Evolutionary conservation across 2,329 filamentous ascomycete species (phyloP).

Genomic region (Fusarium tricinctum): DNA sequence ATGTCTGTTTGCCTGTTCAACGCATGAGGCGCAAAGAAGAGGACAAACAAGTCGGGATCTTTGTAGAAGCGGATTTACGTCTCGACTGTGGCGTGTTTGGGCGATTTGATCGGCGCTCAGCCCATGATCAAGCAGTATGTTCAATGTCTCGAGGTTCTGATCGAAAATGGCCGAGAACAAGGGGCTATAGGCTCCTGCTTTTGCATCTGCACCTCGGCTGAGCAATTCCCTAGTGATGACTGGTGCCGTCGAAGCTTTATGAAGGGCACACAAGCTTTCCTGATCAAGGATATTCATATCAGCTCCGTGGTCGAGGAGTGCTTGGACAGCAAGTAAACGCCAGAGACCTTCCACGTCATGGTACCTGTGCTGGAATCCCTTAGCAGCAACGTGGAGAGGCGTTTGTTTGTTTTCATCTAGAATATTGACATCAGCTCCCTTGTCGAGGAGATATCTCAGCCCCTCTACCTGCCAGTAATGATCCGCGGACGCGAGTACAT

Average conservation of each 20-base stretch:
- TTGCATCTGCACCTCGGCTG: constrained; percentile 18
- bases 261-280: constrained; percentile 4
- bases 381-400: constrained; percentile 37
- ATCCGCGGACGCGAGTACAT: constrained; percentile 33
- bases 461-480: constrained; percentile 39
- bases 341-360: constrained; percentile 3
- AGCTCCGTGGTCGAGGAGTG: constrained; percentile 40
- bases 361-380: neutral
- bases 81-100: neutral
- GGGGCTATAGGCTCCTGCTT: constrained; percentile 6
- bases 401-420: constrained; percentile 8
- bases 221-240: constrained; percentile 25
- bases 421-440: constrained; percentile 29
- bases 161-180: constrained; percentile 32
- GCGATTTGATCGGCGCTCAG: constrained; percentile 22
- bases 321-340: constrained; percentile 10
- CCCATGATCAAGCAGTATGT: constrained; percentile 34
- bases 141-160: constrained; percentile 19
- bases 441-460: constrained; percentile 28
- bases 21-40: constrained; percentile 22
- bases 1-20: neutral
- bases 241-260: constrained; percentile 23
- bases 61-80: neutral
- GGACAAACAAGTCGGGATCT: constrained; percentile 17
- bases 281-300: constrained; percentile 31